Conservation (phyloP, 192 early-diverging fungal genomes). For the Lobosporangium transversale region DNA sequence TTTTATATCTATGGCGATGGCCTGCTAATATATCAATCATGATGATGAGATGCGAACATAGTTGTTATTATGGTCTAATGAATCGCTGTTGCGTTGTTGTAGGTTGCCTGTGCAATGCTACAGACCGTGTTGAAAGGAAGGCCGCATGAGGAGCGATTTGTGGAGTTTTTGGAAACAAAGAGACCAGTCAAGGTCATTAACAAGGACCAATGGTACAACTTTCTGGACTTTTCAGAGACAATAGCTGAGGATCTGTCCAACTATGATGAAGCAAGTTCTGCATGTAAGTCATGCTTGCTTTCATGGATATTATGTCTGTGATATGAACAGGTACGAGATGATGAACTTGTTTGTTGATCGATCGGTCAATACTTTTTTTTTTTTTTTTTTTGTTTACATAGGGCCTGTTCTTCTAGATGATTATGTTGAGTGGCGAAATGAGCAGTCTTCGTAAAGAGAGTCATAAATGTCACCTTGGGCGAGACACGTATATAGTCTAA, state of each 20-base stretch:
- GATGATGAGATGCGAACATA: no score
- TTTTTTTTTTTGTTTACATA: constrained; percentile 16
- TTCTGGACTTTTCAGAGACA: constrained; percentile 67
- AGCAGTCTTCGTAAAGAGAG: constrained; percentile 26
- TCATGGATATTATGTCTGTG: neutral
- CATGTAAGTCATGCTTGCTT: constrained; percentile 61
- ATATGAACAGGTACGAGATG: no score
- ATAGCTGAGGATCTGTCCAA: constrained; percentile 60
- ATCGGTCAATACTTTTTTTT: constrained; percentile 1
- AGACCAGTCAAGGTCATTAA: constrained; percentile 69
- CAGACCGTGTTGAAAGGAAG: constrained; percentile 56
- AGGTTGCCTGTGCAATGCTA: constrained; percentile 66
- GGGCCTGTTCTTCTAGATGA: constrained; percentile 76
- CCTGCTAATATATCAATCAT: no score
- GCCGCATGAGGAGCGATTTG: constrained; percentile 58
- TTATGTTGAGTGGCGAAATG: constrained; percentile 69
- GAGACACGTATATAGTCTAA: no score
- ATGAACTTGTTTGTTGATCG: no score
- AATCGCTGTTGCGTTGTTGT: no score
- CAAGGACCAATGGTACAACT: constrained; percentile 74
- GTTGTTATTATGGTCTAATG: no score
- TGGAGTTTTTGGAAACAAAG: constrained; percentile 61
- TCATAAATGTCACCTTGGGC: no score
- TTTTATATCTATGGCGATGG: no score
- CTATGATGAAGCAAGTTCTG: constrained; percentile 66